Conservation (phyloP, 306 rosid species). For the Cucumis melo region DNA sequence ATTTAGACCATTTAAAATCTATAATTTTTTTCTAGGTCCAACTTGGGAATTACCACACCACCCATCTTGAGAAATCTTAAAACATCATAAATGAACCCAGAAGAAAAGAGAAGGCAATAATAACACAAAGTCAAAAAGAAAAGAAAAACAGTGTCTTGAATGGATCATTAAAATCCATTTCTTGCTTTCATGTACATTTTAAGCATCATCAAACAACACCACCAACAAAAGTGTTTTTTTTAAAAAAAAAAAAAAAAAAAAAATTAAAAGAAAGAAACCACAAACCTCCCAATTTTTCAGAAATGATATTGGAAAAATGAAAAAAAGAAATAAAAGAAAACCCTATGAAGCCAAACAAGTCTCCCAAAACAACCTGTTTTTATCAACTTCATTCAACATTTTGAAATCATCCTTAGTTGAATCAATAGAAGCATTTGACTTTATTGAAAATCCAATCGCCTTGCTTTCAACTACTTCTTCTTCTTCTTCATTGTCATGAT, state of each 20-base stretch:
- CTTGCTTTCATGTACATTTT: not conserved
- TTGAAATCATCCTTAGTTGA: conserved; percentile 32
- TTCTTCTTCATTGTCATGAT: conserved; percentile 14
- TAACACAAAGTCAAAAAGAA: not conserved
- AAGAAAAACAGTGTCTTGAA: not conserved
- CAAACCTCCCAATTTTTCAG: not conserved
- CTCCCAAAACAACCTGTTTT: conserved; percentile 79
- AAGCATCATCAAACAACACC: not conserved
- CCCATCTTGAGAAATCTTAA: not conserved
- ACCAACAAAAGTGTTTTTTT: not conserved
- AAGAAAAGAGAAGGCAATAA: not conserved
- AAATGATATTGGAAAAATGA: not conserved
- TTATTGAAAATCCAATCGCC: conserved; percentile 10
- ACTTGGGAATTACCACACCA: not conserved
- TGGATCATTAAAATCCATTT: not conserved
- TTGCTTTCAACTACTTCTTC: not conserved
- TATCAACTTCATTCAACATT: conserved; percentile 59
- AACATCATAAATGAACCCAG: not conserved
- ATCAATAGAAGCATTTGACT: conserved; percentile 38
- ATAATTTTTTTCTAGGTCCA: not conserved
- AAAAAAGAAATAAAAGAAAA: not conserved
- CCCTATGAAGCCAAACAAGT: conserved; percentile 69
- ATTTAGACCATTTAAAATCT: too few species aligned
- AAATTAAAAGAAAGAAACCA: too few species aligned
- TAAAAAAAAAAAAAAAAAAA: not conserved